Evolutionary conservation across 2,329 filamentous ascomycete species (phyloP).

Genomic region (Fusarium penzigii): DNA sequence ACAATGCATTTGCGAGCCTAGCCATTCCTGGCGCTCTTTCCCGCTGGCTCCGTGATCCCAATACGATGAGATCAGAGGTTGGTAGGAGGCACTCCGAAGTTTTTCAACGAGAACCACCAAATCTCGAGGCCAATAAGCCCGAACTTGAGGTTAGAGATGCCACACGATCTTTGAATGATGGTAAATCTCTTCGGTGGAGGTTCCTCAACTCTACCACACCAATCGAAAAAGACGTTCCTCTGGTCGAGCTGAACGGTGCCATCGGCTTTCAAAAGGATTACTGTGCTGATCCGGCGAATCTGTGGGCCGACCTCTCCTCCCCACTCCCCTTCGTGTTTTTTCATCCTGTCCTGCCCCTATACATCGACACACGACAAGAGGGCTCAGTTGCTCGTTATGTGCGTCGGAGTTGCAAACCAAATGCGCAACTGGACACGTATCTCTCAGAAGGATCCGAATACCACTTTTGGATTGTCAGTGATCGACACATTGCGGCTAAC

Average conservation of each 20-base stretch:
- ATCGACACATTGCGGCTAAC: slow-evolving; percentile 67
- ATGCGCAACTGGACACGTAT: slow-evolving; percentile 84
- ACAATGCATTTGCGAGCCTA: slow-evolving; percentile 78
- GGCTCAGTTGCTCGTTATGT: slow-evolving; percentile 86
- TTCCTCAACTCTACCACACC: slow-evolving; percentile 54
- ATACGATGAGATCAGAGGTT: slow-evolving; percentile 66
- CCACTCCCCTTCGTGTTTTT: slow-evolving; percentile 80
- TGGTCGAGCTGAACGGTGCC: slow-evolving; percentile 75
- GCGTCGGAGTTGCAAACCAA: slow-evolving; percentile 89
- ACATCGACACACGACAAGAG: slow-evolving; percentile 87
- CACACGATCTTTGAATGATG: slow-evolving; percentile 35
- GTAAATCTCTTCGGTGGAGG: slow-evolving; percentile 64
- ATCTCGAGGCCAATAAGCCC: slow-evolving; percentile 45
- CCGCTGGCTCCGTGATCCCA: slow-evolving; percentile 75
- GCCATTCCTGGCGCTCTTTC: slow-evolving; percentile 73
- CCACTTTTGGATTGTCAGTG: slow-evolving; percentile 90
- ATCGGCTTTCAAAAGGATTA: slow-evolving; percentile 75
- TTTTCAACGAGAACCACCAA: slow-evolving; percentile 57
- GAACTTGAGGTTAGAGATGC: slow-evolving; percentile 53
- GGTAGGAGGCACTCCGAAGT: slow-evolving; percentile 67
- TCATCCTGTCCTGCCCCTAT: slow-evolving; percentile 83
- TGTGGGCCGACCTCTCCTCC: slow-evolving; percentile 66
- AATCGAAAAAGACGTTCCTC: slow-evolving; percentile 58
- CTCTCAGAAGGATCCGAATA: slow-evolving; percentile 78
- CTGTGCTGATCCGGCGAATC: slow-evolving; percentile 64